Evolutionary conservation across 768 basidiomycete genomes (phyloP).

Genomic region (Kwoniella dejecticola): DNA sequence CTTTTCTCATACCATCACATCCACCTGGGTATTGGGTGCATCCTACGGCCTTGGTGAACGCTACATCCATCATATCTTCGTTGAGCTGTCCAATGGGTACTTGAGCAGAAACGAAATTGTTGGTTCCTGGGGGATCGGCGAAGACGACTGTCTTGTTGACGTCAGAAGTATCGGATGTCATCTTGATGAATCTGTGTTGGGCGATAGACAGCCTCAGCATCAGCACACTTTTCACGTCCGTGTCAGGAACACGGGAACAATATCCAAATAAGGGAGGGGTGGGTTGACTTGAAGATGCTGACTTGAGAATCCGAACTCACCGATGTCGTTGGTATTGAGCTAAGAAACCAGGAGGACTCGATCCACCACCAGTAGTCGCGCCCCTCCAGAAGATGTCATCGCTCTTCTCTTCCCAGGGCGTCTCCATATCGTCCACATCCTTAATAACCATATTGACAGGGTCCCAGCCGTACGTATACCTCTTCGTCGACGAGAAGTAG

Average conservation of each 20-base stretch:
- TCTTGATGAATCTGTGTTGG: conserved; percentile 66
- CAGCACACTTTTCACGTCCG: too few species aligned
- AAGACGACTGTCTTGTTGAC: conserved; percentile 69
- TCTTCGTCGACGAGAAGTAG: conserved; percentile 77
- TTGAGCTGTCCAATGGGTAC: conserved; percentile 69
- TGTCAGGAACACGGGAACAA: too few species aligned
- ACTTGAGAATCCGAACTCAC: neutral
- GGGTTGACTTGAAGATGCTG: too few species aligned
- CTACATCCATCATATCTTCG: conserved; percentile 78
- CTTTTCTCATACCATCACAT: conserved; percentile 64
- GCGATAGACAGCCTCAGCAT: too few species aligned
- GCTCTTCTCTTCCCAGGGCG: conserved; percentile 83
- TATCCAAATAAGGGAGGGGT: too few species aligned
- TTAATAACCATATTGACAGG: conserved; percentile 69
- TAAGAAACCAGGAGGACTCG: conserved; percentile 78
- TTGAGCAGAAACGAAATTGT: conserved; percentile 64
- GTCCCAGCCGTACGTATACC: conserved; percentile 93
- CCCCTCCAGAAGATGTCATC: conserved; percentile 91
- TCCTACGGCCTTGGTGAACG: conserved; percentile 77
- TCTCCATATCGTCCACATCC: conserved; percentile 80
- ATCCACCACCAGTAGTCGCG: conserved; percentile 92
- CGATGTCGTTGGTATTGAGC: conserved; percentile 70
- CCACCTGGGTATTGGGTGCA: conserved; percentile 71
- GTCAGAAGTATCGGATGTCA: conserved; percentile 66
- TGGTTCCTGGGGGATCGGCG: conserved; percentile 65